Evolutionary conservation across 2,329 filamentous ascomycete genomes (phyloP).

Genomic region (Aspergillus floridensis): DNA sequence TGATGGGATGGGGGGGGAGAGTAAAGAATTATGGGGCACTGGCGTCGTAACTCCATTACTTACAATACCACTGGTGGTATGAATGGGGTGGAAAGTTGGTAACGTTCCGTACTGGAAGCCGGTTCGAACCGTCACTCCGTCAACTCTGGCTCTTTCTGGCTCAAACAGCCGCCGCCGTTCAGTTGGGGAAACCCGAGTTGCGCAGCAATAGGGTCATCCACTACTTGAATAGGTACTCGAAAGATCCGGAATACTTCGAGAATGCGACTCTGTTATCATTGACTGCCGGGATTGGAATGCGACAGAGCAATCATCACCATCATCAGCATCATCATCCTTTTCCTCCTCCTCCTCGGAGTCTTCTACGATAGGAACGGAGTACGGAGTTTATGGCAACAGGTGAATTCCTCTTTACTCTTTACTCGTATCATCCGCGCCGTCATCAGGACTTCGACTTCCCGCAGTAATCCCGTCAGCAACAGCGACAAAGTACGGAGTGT

Average conservation of each 20-base stretch:
- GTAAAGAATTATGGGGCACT: conserved; percentile 11
- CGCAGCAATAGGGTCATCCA: neutral
- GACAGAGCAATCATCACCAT: too few species aligned
- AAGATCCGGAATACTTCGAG: too few species aligned
- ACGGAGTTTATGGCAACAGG: conserved; percentile 4
- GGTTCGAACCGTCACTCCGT: conserved; percentile 1
- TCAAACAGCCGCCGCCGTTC: too few species aligned
- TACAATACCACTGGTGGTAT: conserved; percentile 9
- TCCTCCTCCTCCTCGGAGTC: neutral
- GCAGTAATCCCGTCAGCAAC: neutral
- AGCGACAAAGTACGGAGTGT: neutral
- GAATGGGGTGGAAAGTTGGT: conserved; percentile 1
- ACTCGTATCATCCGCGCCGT: neutral
- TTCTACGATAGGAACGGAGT: neutral
- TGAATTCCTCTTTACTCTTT: too few species aligned
- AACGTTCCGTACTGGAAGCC: conserved; percentile 10
- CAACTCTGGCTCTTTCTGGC: neutral
- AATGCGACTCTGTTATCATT: too few species aligned
- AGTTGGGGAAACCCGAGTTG: neutral
- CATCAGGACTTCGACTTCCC: neutral
- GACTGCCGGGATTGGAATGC: too few species aligned
- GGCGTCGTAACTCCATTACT: conserved; percentile 7
- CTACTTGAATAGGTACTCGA: neutral
- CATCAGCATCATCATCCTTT: too few species aligned
- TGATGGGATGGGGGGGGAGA: conserved; percentile 9